Evolutionary conservation across 1,284 basidiomycete species (phyloP), one percentile per base, ranked within the genome.

Genomic region (Pseudozyma hubeiensis): DNA sequence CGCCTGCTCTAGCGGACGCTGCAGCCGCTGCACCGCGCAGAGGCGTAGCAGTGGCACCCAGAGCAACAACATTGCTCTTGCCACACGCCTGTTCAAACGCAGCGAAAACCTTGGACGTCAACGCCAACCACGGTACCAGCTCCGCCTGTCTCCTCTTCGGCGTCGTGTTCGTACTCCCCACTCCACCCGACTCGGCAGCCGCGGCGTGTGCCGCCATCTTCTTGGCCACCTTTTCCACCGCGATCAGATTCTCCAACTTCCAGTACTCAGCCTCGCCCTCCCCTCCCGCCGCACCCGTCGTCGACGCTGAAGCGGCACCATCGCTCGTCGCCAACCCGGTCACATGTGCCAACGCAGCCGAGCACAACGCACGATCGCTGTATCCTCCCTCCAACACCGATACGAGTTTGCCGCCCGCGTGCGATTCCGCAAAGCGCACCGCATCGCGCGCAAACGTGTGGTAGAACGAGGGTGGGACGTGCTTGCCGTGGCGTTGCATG

Each of bases 381-480:
- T 99, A 98, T 0, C 95, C 96, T 1, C 95, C 95, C 85, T 99
- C 96, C 1, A 99, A 88, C 0, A 97, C 91, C 69, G 92, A 93
- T 24, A 98, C 87, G 1, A 97, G 81, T 52, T 91, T 89, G 0
- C 94, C 93, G 0, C 85, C 78, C 0, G 92, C 90, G 66, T 90
- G 89, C 29, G 85, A 78, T 45, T 92, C 88, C 0, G 92, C 91
- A 58, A 98, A 89, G 0, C 71, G 80, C 41, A 89, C 87, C 0
- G 90, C 89, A 78, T 97, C 93, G 3, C 86, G 87, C 0, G 93
- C 91, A 79, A 97, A 97, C 5, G 89, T 90, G 77, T 91, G 87
- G 84, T 93, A 99, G 86, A 97, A 97, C 0, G 90, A 89, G 0
- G 90, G 88, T 0, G 96, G 96, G 0, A 98, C 94, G 68, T 91